These are phyloP conservation scores for Neurospora sp. DNA, from an alignment of 2,329 filamentous ascomycete genomes.

Conservation along the genomic window DNA sequence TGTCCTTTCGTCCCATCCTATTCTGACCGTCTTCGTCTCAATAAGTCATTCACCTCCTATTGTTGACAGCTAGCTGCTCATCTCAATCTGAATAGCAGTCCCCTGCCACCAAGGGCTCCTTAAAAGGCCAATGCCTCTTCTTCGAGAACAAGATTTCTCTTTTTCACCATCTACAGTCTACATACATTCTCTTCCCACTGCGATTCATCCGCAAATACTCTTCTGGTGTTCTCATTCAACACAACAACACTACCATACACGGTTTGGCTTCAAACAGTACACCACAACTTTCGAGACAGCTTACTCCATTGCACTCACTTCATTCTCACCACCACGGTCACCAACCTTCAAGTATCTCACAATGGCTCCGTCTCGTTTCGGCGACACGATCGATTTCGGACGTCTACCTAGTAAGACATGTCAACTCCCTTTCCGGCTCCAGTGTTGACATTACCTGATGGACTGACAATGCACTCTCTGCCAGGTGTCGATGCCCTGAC, in stretches of 20 bases:
- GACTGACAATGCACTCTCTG: too few relatives aligned
- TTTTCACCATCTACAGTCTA: neutral
- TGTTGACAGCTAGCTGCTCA: neutral
- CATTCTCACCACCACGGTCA: neutral
- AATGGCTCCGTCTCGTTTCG: neutral
- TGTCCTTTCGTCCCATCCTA: neutral
- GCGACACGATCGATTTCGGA: too few relatives aligned
- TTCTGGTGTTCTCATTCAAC: neutral
- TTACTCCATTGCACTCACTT: neutral
- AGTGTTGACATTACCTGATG: too few relatives aligned
- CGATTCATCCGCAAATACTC: accelerated
- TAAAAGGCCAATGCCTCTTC: neutral
- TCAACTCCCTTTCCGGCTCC: neutral
- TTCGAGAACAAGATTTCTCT: neutral
- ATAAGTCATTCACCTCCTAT: neutral
- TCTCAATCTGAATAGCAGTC: neutral
- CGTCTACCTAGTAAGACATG: neutral
- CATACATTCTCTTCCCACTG: neutral
- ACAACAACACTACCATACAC: neutral
- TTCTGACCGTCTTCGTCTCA: neutral
- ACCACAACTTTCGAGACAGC: accelerated
- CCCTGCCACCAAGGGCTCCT: neutral
- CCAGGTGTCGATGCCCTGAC: too few relatives aligned
- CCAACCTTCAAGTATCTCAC: neutral
- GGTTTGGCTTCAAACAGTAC: neutral